A percentile compares a stretch with the other conserved stretches of the same genome.
These are phyloP conservation scores for Plasmodium coatneyi DNA, from an alignment of 169 alveolate genomes.

Conservation along the genomic window DNA sequence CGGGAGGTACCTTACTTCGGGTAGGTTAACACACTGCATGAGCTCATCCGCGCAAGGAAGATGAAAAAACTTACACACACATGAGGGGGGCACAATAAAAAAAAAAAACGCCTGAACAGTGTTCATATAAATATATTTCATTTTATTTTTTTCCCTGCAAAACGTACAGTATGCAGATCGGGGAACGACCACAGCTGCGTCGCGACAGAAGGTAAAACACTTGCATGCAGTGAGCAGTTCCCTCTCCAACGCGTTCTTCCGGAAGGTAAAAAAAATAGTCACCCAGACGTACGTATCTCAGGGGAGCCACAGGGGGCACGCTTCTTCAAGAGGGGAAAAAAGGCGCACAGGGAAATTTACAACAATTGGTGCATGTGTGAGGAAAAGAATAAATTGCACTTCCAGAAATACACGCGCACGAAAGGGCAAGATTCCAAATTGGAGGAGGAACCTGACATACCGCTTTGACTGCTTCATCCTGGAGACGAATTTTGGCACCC, in stretches of 20 bases:
- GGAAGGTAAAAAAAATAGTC: background rate
- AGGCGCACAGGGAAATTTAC: background rate
- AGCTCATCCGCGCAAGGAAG: background rate
- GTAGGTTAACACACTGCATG: background rate
- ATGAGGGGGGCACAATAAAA: background rate
- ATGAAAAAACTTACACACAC: background rate
- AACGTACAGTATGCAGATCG: background rate
- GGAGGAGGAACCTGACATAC: background rate
- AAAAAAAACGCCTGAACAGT: background rate
- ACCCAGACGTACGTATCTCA: background rate
- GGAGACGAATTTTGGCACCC: background rate
- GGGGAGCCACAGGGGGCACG: background rate
- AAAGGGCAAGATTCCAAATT: background rate
- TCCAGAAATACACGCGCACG: background rate
- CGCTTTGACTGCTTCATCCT: background rate
- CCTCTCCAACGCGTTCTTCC: background rate
- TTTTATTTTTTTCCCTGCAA: background rate
- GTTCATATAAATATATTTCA: background rate
- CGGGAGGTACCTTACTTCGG: background rate
- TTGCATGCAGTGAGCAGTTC: background rate
- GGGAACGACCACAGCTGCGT: background rate
- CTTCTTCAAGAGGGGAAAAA: no score
- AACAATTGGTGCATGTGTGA: background rate
- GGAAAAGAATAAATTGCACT: background rate
- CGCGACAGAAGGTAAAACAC: background rate